Evolutionary conservation across 2,329 filamentous ascomycete genomes (phyloP), one percentile per base, ranked within the genome.

Genomic region (Trichoderma guizhouense): DNA sequence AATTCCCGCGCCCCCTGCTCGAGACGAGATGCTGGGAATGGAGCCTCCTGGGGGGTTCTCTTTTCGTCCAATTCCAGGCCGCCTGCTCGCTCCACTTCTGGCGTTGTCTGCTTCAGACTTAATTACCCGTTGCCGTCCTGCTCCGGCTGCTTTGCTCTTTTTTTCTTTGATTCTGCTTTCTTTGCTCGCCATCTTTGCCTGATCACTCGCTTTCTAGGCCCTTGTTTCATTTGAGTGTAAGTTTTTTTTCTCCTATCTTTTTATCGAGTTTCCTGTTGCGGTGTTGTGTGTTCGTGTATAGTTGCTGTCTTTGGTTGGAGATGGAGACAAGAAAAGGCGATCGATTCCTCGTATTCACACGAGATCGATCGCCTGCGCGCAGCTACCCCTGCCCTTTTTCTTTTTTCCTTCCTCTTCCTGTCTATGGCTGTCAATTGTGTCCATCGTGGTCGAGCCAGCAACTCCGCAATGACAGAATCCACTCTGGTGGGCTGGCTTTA

Each of bases 151-250:
- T 69, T 6, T n/a, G 39, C 24, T 32, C 39, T 43, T 43, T 43
- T 43, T 47, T 18, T 69, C 14, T 34, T 30, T 32, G 21, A 21
- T 63, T 43, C 47, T 71, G 53, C 21, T 18, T 21, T 21, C 57
- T n/a, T 47, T 70, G 67, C 32, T 69, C 43, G 30, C 32, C 47
- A 62, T 71, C 58, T 43, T n/a, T 47, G 58, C 69, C 69, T 71
- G 43, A 58, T 71, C 69, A 71, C 60, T 71, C 69, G 69, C 60
- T 71, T 71, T 65, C 47, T 57, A 65, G 61, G 69, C 60, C 69
- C 69, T 53, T 53, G 51, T 65, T 71, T 58, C 34, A 32, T 30
- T 47, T 30, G 28, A 60, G 57, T 60, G 57, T 60, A 60, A 60
- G 57, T 60, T 32, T 39, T 26, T n/a, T 18, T 43, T 43, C 39